phyloP scores from a whole-genome alignment of 257 asterid species.

The Capsicum rhomboideum region DNA sequence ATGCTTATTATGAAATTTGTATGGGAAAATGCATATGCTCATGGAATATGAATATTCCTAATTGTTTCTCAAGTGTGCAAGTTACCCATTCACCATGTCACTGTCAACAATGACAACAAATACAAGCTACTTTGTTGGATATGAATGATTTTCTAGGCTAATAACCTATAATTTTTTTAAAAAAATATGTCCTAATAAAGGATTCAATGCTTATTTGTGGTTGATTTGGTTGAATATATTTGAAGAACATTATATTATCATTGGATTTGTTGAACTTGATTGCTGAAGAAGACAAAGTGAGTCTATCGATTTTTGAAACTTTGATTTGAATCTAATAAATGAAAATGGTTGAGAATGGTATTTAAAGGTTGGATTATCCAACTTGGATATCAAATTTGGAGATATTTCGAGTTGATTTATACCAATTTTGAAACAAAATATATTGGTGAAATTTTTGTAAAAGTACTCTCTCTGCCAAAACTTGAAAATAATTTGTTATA shows the following conservation, averaged over 20 bases:
- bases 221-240: background rate
- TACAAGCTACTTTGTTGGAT: background rate
- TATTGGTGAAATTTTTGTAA: no score
- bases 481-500: background rate
- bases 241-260: no score
- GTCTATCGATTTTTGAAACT: no score
- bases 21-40: background rate
- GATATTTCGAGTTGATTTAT: no score
- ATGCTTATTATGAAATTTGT: background rate
- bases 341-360: no score
- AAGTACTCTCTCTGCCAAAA: no score
- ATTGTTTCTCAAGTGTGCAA: background rate
- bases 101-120: background rate
- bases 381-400: no score
- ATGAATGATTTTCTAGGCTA: background rate
- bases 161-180: background rate
- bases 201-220: background rate
- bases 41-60: background rate
- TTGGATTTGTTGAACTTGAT: background rate
- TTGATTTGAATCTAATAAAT: no score
- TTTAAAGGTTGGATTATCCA: no score
- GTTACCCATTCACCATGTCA: background rate
- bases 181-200: background rate
- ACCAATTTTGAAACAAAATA: no score
- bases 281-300: background rate